Evolutionary conservation across 78 protist genomes (phyloP).

Genomic region (Acrasis kona): DNA sequence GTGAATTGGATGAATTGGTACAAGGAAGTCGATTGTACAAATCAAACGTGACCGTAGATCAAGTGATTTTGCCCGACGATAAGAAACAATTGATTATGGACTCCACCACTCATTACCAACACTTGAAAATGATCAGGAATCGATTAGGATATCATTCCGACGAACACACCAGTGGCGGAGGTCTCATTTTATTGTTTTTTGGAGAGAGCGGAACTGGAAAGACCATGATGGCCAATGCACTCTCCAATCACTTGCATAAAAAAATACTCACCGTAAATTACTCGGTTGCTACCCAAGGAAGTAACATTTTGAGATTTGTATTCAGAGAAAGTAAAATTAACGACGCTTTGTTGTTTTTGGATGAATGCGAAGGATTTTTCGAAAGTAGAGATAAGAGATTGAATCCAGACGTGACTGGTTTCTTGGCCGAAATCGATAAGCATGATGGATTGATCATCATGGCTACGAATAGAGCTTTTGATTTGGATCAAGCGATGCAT

Average conservation of each 20-base stretch:
- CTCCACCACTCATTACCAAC: conserved; percentile 10
- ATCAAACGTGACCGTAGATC: conserved; percentile 23
- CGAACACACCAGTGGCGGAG: conserved; percentile 23
- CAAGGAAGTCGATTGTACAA: conserved; percentile 47
- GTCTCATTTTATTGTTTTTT: conserved; percentile 44
- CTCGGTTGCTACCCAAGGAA: neutral
- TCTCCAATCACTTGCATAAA: conserved; percentile 42
- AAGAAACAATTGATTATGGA: conserved; percentile 17
- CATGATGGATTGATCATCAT: conserved; percentile 43
- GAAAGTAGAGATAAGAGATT: conserved; percentile 28
- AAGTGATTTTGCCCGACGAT: conserved; percentile 35
- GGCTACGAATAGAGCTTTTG: conserved; percentile 62
- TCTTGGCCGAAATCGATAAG: conserved; percentile 40
- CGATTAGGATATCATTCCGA: conserved; percentile 27
- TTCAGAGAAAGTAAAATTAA: conserved; percentile 60
- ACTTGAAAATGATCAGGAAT: neutral
- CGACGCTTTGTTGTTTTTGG: conserved; percentile 60
- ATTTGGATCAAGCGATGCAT: conserved; percentile 64
- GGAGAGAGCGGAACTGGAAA: conserved; percentile 63
- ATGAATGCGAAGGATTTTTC: conserved; percentile 57
- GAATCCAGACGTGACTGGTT: conserved; percentile 16
- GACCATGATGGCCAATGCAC: conserved; percentile 60
- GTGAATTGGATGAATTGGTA: conserved; percentile 45
- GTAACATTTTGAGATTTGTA: conserved; percentile 22
- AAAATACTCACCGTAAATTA: conserved; percentile 33